Conservation (phyloP, 129 eudicot genomes). For the Escallonia rubra region DNA sequence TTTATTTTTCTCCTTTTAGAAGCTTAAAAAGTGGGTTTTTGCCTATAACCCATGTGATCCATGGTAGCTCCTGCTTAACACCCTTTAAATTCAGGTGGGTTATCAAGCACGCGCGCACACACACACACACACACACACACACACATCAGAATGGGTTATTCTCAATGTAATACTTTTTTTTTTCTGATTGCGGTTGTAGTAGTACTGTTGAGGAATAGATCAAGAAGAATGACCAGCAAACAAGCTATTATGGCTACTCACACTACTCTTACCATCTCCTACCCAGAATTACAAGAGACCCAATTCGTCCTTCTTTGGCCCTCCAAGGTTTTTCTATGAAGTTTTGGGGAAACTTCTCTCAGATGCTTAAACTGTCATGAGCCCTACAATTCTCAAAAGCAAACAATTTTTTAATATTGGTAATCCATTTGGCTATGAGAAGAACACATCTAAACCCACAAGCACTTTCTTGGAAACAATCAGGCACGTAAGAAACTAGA, state of each 20-base stretch:
- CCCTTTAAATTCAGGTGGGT: not conserved
- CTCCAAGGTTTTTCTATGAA: conserved; percentile 73
- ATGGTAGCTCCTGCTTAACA: not conserved
- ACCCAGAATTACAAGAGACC: conserved; percentile 40
- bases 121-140: not conserved
- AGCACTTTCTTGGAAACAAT: conserved; percentile 18
- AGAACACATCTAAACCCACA: conserved; percentile 37
- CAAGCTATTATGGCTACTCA: conserved; percentile 63
- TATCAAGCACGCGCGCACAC: too few species aligned
- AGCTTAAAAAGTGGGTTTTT: not conserved
- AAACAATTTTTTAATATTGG: conserved; percentile 32
- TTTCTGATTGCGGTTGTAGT: not conserved
- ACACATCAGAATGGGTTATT: not conserved
- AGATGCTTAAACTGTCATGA: conserved; percentile 23
- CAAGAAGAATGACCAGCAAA: conserved; percentile 46
- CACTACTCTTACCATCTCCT: conserved; percentile 23
- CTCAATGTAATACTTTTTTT: not conserved
- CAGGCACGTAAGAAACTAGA: conserved; percentile 30
- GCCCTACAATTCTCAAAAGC: conserved; percentile 76
- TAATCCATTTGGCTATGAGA: conserved; percentile 48
- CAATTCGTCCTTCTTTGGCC: conserved; percentile 48
- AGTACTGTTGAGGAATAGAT: conserved; percentile 66
- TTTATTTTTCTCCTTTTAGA: not conserved
- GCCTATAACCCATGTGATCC: not conserved
- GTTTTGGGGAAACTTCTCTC: conserved; percentile 29